These are phyloP conservation scores for Neopestalotiopsis rosae DNA, from an alignment of 2,329 filamentous ascomycete genomes.

Conservation along the genomic window DNA sequence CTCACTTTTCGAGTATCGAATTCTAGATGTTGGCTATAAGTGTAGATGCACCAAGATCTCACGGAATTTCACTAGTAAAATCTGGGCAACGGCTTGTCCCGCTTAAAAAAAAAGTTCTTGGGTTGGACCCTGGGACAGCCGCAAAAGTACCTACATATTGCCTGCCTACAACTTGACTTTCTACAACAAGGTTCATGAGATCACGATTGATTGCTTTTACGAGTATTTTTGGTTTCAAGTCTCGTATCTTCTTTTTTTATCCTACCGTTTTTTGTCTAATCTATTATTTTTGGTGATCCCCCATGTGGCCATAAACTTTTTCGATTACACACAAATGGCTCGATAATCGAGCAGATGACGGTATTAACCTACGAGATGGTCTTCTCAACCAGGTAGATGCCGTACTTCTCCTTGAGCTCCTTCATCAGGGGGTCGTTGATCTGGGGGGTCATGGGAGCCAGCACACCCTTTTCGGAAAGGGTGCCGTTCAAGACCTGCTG, in stretches of 20 bases:
- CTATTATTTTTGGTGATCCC: not conserved
- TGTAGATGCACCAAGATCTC: not conserved
- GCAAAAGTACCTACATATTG: not conserved
- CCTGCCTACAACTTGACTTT: not conserved
- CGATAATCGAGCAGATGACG: not conserved
- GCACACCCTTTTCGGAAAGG: constrained; percentile 72
- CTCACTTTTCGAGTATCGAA: not conserved
- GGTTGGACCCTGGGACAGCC: not conserved
- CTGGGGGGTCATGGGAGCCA: constrained; percentile 77
- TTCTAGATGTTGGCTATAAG: not conserved
- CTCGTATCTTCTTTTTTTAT: not conserved
- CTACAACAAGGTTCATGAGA: not conserved
- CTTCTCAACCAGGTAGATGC: constrained; percentile 15
- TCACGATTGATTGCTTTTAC: not conserved
- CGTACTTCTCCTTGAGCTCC: constrained; percentile 41
- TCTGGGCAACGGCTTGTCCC: constrained; percentile 6
- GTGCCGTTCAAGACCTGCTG: constrained; percentile 79
- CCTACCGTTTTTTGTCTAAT: not conserved
- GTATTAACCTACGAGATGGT: not conserved
- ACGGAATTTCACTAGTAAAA: not conserved
- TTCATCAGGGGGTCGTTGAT: constrained; percentile 68
- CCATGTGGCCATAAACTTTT: not conserved
- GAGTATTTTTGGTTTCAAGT: not conserved
- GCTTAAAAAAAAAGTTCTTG: constrained; percentile 4
- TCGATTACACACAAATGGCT: not conserved